Conservation (phyloP, 805 yeast species). For the Komagataella pseudopastoris region DNA sequence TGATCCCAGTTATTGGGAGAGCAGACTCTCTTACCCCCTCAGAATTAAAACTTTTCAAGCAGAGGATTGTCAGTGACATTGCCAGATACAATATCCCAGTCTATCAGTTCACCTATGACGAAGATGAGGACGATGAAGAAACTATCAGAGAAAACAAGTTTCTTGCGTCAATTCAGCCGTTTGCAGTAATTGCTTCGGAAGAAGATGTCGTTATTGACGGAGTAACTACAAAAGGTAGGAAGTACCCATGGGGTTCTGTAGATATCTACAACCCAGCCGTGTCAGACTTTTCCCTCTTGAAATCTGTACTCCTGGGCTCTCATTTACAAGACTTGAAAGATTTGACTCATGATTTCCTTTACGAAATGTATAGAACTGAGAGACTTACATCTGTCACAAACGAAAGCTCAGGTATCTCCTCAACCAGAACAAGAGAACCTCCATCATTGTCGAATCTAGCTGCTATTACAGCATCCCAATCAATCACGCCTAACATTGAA, state of each 20-base stretch:
- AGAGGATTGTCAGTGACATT: conserved; percentile 46
- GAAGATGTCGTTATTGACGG: conserved; percentile 39
- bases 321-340: conserved; percentile 55
- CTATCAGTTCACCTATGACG: conserved; percentile 60
- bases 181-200: conserved; percentile 60
- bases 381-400: conserved; percentile 43
- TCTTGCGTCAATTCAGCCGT: conserved; percentile 57
- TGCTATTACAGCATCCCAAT: conserved; percentile 25
- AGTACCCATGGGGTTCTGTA: conserved; percentile 67
- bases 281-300: conserved; percentile 41
- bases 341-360: conserved; percentile 50
- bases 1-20: conserved; percentile 56
- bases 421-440: conserved; percentile 13
- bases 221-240: conserved; percentile 38
- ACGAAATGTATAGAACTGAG: conserved; percentile 55
- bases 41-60: conserved; percentile 48
- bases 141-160: conserved; percentile 55
- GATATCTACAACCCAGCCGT: conserved; percentile 38
- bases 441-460: conserved; percentile 58
- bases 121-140: conserved; percentile 60
- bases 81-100: conserved; percentile 59
- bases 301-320: conserved; percentile 41
- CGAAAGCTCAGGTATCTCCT: conserved; percentile 13
- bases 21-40: conserved; percentile 57
- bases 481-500: conserved; percentile 13